phyloP scores from a whole-genome alignment of 257 asterid species.

The Solanum pennellii region DNA sequence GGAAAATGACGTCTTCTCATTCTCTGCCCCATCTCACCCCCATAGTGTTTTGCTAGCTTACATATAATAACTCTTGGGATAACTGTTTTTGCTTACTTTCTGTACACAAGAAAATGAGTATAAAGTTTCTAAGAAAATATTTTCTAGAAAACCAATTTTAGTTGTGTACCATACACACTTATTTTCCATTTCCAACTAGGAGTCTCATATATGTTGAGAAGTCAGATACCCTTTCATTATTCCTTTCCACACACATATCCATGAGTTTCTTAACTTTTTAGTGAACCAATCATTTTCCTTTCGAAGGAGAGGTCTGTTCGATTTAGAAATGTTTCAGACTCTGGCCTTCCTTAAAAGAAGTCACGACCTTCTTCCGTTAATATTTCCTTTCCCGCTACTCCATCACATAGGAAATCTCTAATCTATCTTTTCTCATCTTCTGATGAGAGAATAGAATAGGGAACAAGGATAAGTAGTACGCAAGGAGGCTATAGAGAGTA shows the following conservation, averaged over 20 bases:
- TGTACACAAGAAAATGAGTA: not conserved
- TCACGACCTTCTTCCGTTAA: not conserved
- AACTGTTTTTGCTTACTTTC: not conserved
- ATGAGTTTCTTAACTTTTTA: not conserved
- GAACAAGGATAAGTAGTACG: not conserved
- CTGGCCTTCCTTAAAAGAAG: not conserved
- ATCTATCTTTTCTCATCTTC: not conserved
- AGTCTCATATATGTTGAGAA: not conserved
- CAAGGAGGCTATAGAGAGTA: not conserved
- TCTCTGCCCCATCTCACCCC: not conserved
- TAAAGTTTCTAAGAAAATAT: not conserved
- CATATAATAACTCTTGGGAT: not conserved
- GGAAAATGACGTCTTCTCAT: not conserved
- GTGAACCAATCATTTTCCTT: not conserved
- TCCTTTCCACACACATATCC: not conserved
- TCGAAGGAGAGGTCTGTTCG: not conserved
- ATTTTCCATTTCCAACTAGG: not conserved
- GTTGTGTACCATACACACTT: not conserved
- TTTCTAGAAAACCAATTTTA: not conserved
- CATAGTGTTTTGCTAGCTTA: not conserved
- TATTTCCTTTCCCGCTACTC: not conserved
- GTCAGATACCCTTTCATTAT: not conserved
- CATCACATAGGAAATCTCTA: not conserved
- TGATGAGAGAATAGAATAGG: not conserved
- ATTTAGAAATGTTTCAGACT: not conserved